Evolutionary conservation across 208 protist genomes (phyloP), one percentile per base, ranked within the genome.

Genomic region (Perkinsela sp.): DNA sequence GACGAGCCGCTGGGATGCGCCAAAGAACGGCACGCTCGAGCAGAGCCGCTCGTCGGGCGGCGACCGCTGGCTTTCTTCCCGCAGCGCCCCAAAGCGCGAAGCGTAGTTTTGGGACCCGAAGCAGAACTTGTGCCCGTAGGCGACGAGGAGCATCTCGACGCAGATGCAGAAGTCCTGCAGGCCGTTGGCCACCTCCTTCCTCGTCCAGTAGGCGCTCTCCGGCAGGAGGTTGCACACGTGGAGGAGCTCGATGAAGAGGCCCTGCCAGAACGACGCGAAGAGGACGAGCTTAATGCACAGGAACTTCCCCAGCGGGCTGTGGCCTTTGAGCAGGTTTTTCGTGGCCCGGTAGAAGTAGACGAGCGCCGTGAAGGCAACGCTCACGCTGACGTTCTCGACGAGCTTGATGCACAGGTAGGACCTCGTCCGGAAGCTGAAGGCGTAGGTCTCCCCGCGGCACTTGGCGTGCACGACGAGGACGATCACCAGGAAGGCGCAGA

Each of bases 191-290:
- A 80, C 80, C 6, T 82, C 73, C 66, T 89, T 78, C 1, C 80
- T 69, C 2, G 77, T 76, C 85, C 87, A 90, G 72, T 84, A 89
- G 1, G 78, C 73, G 31, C 85, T 83, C 2, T 71, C 72, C 29
- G 84, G 87, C 67, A 92, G 77, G 31, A 82, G 28, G 13, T 78
- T 75, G 1, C 76, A 77, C 13, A 82, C 82, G 29, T 75, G 76
- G 1, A 94, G 71, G 30, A 92, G 69, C 70, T 84, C 78, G 68
- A 94, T 92, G 29, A 87, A 70, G 66, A 92, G 48, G 0, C 86
- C 86, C 68, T 94, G 89, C 89, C 89, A 94, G 73, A 90, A 94
- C 15, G 87, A 90, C 16, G 92, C 76, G 71, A 94, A 91, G 66
- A 94, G 87, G 68, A 94, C 83, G 0, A 78, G 69, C 76, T 94